Conservation (phyloP, 2,329 filamentous ascomycete genomes). For the Cladosporium cucumerinum region DNA sequence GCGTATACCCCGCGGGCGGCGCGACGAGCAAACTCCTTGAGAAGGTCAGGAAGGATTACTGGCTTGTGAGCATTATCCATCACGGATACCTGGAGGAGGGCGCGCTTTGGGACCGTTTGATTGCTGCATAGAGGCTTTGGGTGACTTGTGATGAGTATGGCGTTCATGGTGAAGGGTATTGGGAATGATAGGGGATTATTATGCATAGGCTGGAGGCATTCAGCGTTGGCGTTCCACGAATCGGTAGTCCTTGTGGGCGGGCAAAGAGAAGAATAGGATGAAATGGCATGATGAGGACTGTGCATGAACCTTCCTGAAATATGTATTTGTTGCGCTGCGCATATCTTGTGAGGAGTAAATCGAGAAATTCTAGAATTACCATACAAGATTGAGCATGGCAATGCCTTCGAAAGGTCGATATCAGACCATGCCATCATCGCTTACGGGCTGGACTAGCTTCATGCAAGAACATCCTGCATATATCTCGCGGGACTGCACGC, state of each 20-base stretch:
- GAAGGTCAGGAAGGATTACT: conserved; percentile 64
- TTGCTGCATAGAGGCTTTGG: conserved; percentile 7
- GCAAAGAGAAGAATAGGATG: background rate
- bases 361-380: background rate
- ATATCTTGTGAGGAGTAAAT: background rate
- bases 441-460: too few species aligned
- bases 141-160: background rate
- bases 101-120: conserved; percentile 61
- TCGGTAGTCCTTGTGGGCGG: background rate
- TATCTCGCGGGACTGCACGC: background rate
- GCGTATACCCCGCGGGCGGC: conserved; percentile 75
- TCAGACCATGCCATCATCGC: too few species aligned
- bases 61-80: conserved; percentile 89
- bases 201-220: background rate
- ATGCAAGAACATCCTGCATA: too few species aligned
- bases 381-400: background rate
- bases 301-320: background rate
- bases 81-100: conserved; percentile 71
- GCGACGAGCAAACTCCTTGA: conserved; percentile 70
- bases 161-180: background rate
- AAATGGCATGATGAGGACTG: background rate
- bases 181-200: background rate
- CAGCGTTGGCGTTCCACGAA: background rate
- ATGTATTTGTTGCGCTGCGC: background rate
- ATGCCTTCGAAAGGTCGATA: background rate